Conservation (phyloP, 352 stramenopile species). For the Phytophthora pseudosyringae region DNA sequence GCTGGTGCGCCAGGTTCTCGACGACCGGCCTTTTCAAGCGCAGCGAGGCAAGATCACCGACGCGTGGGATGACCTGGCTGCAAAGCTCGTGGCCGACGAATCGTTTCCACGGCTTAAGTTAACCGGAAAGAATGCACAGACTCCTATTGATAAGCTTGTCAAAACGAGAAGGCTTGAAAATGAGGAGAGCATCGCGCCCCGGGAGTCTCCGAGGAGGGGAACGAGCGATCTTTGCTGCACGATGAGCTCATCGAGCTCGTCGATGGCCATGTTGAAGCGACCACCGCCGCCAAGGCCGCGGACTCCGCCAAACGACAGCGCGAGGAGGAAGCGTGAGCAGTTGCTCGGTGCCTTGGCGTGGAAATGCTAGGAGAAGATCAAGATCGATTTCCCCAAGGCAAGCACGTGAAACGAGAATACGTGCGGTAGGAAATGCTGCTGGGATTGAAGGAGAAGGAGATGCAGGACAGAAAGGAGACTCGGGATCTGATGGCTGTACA, state of each 20-base stretch:
- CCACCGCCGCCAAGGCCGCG: neutral
- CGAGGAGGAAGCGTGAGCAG: slow-evolving; percentile 5
- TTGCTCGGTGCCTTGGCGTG: slow-evolving; percentile 1
- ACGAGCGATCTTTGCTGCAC: neutral
- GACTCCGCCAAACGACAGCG: slow-evolving; percentile 2
- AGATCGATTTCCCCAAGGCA: neutral
- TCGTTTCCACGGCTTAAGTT: neutral
- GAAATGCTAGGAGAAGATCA: slow-evolving; percentile 9
- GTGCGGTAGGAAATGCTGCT: neutral
- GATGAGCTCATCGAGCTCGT: slow-evolving; percentile 18
- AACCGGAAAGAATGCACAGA: neutral
- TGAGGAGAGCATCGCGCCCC: neutral
- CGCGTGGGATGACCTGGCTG: neutral
- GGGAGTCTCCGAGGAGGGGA: slow-evolving; percentile 5
- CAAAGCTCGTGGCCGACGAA: neutral
- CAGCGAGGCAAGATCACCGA: neutral
- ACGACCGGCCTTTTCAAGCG: slow-evolving; percentile 1
- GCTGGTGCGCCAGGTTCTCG: slow-evolving; percentile 1
- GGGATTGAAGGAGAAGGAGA: neutral
- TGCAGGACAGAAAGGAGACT: slow-evolving; percentile 5
- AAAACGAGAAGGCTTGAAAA: slow-evolving; percentile 10
- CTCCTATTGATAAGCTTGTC: neutral
- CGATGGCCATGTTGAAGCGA: slow-evolving; percentile 1
- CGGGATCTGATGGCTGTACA: neutral
- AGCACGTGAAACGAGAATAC: neutral